These are phyloP conservation scores for Xylaria sp. DNA, from an alignment of 2,329 filamentous ascomycete species.

Conservation along the genomic window DNA sequence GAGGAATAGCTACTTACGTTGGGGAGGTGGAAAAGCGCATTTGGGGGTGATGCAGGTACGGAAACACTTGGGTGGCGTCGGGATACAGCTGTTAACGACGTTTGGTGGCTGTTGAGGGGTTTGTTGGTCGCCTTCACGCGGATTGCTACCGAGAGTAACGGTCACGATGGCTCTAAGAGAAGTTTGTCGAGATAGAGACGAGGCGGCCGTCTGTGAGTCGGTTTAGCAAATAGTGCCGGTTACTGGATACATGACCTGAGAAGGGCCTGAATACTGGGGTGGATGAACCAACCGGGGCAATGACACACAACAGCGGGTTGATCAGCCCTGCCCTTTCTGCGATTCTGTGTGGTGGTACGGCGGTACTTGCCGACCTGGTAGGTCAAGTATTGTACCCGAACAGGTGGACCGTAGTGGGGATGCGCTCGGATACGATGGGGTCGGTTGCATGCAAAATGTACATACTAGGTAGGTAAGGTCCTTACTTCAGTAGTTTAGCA, in stretches of 20 bases:
- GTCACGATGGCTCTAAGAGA: conserved; percentile 46
- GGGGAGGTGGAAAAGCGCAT: conserved; percentile 36
- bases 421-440: conserved; percentile 10
- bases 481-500: not conserved
- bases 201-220: conserved; percentile 33
- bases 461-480: not conserved
- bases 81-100: conserved; percentile 9
- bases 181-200: conserved; percentile 48
- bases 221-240: conserved; percentile 46
- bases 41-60: conserved; percentile 29
- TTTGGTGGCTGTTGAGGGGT: conserved; percentile 23
- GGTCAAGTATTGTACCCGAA: conserved; percentile 26
- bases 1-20: conserved; percentile 37
- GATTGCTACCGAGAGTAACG: conserved; percentile 31
- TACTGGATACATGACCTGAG: conserved; percentile 41
- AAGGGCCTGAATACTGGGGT: conserved; percentile 23
- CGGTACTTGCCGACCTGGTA: not conserved
- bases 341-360: not conserved
- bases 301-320: conserved; percentile 21
- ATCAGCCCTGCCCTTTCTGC: conserved; percentile 9
- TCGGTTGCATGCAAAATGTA: conserved; percentile 16
- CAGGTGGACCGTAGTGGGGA: conserved; percentile 31
- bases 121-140: conserved; percentile 23
- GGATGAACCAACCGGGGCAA: conserved; percentile 39
- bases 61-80: conserved; percentile 13